Evolutionary conservation across 129 eudicot species (phyloP), one percentile per base, ranked within the genome.

Genomic region (Rutidosis leptorrhynchoides): DNA sequence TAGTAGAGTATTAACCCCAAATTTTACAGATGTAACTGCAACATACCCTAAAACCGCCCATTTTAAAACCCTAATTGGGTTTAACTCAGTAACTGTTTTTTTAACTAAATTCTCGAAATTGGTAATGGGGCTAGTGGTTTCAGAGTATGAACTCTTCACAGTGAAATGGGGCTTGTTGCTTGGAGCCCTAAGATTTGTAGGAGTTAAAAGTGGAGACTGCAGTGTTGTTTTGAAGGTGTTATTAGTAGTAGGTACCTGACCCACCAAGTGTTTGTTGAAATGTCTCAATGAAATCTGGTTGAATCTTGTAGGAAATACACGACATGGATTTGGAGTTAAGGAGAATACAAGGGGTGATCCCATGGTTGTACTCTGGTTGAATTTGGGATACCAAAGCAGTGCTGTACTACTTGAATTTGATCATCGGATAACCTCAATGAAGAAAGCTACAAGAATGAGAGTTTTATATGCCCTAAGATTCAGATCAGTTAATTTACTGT

Each of bases 251-350:
- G 67, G 72, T 7, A 65, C 29, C 19, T 32, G 68, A 83, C 81
- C 68, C 62, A 69, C 77, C 32, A 84, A 15, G 27, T 81, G 96
- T 83, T 91, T 85, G 97, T 74, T 67, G 48, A 79, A 81, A 72
- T 65, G 94, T 65, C 85, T 85, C 77, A 73, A 28, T 15, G 90
- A 76, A 65, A 73, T 5, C 20, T 26, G 48, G 75, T 29, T 30
- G 24, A 35, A 68, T n/a, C 21, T 52, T 0, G 74, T 22, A 23
- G 68, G 35, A 6, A 65, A 1, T 16, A 58, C 61, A 24, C 66
- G 65, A 17, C 65, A 56, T 20, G 83, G 88, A 66, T 66, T 72
- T 33, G 75, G 64, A 24, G 64, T 61, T 59, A 80, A 76, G 78
- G 77, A 84, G 33, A 70, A 57, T 15, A 81, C 67, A 22, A 81